phyloP scores from a whole-genome alignment of 1,284 basidiomycete genomes.

The Leccinum pseudoinsigne region DNA sequence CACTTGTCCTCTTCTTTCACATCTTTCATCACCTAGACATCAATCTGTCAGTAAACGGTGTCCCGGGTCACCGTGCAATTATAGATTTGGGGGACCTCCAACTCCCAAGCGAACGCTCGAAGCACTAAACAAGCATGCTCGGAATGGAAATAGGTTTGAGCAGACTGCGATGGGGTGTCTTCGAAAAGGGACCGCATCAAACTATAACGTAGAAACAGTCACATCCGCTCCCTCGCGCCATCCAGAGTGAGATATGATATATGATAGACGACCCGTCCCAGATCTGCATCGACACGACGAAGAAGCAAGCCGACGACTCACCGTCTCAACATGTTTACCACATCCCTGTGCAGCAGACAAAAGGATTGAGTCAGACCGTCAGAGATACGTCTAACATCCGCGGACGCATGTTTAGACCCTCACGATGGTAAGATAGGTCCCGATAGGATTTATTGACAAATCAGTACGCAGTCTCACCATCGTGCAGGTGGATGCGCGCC shows the following conservation, averaged over 20 bases:
- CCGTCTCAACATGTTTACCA: constrained; percentile 61
- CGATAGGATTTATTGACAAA: constrained; percentile 15
- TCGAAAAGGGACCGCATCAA: constrained; percentile 39
- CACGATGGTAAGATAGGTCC: constrained; percentile 9
- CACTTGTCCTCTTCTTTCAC: constrained; percentile 73
- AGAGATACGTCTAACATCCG: constrained; percentile 20
- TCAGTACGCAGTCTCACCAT: constrained; percentile 15
- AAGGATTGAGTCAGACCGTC: constrained; percentile 6
- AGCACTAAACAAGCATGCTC: constrained; percentile 12
- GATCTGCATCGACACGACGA: constrained; percentile 22
- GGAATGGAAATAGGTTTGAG: constrained; percentile 23
- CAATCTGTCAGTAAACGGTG: constrained; percentile 51
- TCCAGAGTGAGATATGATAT: constrained; percentile 6
- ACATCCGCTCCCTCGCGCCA: constrained; percentile 10
- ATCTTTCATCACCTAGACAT: constrained; percentile 29
- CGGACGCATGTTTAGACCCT: constrained; percentile 11
- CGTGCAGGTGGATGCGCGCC: constrained; percentile 15
- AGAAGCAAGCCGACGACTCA: constrained; percentile 38
- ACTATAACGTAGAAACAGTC: constrained; percentile 28
- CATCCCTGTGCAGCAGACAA: constrained; percentile 53
- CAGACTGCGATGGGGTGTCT: constrained; percentile 33
- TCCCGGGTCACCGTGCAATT: constrained; percentile 24
- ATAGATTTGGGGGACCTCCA: constrained; percentile 25
- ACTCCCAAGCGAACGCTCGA: constrained; percentile 29
- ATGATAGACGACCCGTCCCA: constrained; percentile 13